Base-by-base conservation (phyloP, 2,329 filamentous ascomycete species). In the Exophiala lecanii-corni region DNA sequence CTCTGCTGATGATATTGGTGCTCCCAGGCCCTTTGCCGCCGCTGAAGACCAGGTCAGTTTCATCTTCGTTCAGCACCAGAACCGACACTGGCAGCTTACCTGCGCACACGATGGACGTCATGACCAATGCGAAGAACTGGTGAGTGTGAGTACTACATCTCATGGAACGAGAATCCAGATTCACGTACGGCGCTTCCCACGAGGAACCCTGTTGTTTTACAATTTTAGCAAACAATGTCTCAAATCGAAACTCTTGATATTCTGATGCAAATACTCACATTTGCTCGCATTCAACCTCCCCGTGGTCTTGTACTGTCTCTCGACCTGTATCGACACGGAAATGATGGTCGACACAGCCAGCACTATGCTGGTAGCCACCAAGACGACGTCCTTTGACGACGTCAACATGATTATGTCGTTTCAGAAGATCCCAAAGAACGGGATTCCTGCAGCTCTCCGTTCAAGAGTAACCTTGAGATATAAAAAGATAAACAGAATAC, bases 91-190 rank as follows among this genome's bases (percentile, higher is more conserved):
- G 5, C 7, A n/a, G 30, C 44, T 45, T 41, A 51, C 48, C 44
- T 12, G 45, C 45, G 36, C 49, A 51, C 9, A 51, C 39, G 7
- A 51, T 16, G 10, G 30, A 36, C 13, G 49, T 51, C 49, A 51
- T 51, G 15, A 48, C 32, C 39, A 51, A 28, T 20, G 45, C 41
- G 30, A 51, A 46, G 42, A 51, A 48, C 49, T 51, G 39, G n/a
- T n/a, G n/a, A n/a, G n/a, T n/a, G n/a, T n/a, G n/a, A n/a, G n/a
- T n/a, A n/a, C n/a, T n/a, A n/a, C n/a, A n/a, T n/a, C n/a, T n/a
- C n/a, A n/a, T n/a, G n/a, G n/a, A n/a, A n/a, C n/a, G n/a, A n/a
- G n/a, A n/a, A n/a, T n/a, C n/a, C n/a, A n/a, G n/a, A n/a, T n/a
- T n/a, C n/a, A 34, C 44, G 12, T 42, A 51, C 49, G 12, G 49